Conservation (phyloP, 129 eudicot genomes). For the Heracleum sosnowskyi region DNA sequence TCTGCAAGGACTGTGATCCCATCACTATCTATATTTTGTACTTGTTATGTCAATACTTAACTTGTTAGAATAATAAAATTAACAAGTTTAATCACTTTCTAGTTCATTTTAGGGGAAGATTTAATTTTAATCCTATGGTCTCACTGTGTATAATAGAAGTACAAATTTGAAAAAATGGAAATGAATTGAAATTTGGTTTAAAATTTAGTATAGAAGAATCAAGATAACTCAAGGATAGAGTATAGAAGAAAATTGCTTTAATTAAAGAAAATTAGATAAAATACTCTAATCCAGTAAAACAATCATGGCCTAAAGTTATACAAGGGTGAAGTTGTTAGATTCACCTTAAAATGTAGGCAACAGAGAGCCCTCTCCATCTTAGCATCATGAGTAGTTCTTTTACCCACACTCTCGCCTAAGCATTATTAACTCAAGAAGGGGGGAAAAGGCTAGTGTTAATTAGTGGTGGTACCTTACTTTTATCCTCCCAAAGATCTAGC, state of each 20-base stretch:
- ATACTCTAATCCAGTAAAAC: background rate
- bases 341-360: background rate
- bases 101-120: too few species aligned
- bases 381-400: background rate
- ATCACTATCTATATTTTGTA: too few species aligned
- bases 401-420: background rate
- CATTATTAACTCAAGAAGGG: background rate
- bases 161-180: too few species aligned
- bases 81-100: too few species aligned
- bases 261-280: background rate
- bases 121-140: too few species aligned
- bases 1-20: too few species aligned
- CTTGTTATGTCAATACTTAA: too few species aligned
- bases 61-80: too few species aligned
- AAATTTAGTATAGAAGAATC: too few species aligned
- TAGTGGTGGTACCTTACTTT: background rate
- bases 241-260: background rate
- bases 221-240: background rate
- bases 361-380: background rate
- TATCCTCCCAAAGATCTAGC: conserved; percentile 1
- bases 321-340: background rate
- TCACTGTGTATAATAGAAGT: too few species aligned
- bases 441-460: background rate
- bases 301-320: background rate
- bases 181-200: too few species aligned